A percentile compares a stretch with the other conserved stretches of the same genome.
Evolutionary conservation across 1,139 yeast genomes (phyloP).

Genomic region (Blastobotrys raffinosifermentans): DNA sequence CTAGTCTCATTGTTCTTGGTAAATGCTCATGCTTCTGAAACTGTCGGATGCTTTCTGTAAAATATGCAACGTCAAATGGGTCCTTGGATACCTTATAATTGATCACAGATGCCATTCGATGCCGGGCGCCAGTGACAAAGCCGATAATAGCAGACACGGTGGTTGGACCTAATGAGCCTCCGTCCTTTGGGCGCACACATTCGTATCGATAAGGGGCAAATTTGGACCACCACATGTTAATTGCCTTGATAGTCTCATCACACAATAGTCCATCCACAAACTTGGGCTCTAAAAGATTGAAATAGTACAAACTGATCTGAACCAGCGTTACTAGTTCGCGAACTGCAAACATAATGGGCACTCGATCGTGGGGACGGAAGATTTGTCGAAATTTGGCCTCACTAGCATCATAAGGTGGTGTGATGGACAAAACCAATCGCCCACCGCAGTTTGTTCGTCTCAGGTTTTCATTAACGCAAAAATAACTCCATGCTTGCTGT

Average conservation of each 20-base stretch:
- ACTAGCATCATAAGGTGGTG: conserved; percentile 67
- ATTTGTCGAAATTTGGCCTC: conserved; percentile 78
- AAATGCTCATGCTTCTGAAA: conserved; percentile 67
- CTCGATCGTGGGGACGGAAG: conserved; percentile 50
- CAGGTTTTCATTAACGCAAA: conserved; percentile 69
- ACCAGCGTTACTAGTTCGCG: conserved; percentile 66
- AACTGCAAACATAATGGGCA: conserved; percentile 61
- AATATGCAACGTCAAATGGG: conserved; percentile 71
- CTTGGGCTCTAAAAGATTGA: conserved; percentile 60
- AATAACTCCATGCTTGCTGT: conserved; percentile 42
- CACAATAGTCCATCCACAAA: conserved; percentile 85
- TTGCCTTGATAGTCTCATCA: conserved; percentile 65
- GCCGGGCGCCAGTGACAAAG: conserved; percentile 57
- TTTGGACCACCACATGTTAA: conserved; percentile 74
- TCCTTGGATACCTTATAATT: conserved; percentile 73
- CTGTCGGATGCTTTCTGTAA: conserved; percentile 50
- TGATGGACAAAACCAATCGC: conserved; percentile 64
- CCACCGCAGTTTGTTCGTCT: conserved; percentile 80
- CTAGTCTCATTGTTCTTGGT: conserved; percentile 53
- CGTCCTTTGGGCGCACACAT: conserved; percentile 46
- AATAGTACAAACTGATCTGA: conserved; percentile 74
- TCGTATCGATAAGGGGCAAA: conserved; percentile 58
- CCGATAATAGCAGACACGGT: conserved; percentile 65
- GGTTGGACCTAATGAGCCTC: conserved; percentile 56
- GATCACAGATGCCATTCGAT: conserved; percentile 58